phyloP scores from a whole-genome alignment of 139 green algal genomes.

The Chlorella vulgaris region DNA sequence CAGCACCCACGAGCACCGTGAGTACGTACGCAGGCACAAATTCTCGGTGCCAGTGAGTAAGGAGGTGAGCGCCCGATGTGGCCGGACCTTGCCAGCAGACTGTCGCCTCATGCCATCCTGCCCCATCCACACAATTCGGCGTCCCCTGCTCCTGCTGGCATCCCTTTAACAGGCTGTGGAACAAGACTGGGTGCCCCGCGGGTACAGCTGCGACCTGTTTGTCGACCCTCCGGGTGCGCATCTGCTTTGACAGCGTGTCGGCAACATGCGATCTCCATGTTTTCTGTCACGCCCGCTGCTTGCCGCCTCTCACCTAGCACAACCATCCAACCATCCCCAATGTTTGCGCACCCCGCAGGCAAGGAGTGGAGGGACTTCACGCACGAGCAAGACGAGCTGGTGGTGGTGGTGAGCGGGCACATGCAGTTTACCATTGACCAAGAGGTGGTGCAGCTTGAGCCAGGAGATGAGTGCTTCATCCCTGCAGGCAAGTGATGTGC shows the following conservation, averaged over 20 bases:
- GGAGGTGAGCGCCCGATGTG: background rate
- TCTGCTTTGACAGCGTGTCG: background rate
- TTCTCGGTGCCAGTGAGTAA: background rate
- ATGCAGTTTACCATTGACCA: slow-evolving; percentile 25
- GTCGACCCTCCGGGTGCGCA: slow-evolving; percentile 19
- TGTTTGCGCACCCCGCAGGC: background rate
- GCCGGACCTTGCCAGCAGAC: too few relatives aligned
- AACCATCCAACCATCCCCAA: background rate
- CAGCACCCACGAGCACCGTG: slow-evolving; percentile 22
- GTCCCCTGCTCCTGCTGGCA: too few relatives aligned
- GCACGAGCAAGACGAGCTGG: slow-evolving; percentile 33
- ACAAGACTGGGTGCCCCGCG: slow-evolving; percentile 15
- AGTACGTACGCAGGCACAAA: slow-evolving; percentile 22
- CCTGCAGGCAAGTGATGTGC: background rate
- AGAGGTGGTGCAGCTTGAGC: background rate
- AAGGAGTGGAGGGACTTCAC: slow-evolving; percentile 30
- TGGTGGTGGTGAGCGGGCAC: slow-evolving; percentile 11
- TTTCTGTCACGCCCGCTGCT: background rate
- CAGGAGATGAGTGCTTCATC: slow-evolving; percentile 37
- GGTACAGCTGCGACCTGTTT: slow-evolving; percentile 25
- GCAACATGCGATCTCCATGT: background rate
- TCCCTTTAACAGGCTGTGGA: background rate
- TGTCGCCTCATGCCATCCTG: too few relatives aligned
- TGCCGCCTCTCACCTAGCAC: too few relatives aligned
- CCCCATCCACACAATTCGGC: too few relatives aligned